phyloP scores from a whole-genome alignment of 2,329 filamentous ascomycete species.

The Claviceps humidiphila region DNA sequence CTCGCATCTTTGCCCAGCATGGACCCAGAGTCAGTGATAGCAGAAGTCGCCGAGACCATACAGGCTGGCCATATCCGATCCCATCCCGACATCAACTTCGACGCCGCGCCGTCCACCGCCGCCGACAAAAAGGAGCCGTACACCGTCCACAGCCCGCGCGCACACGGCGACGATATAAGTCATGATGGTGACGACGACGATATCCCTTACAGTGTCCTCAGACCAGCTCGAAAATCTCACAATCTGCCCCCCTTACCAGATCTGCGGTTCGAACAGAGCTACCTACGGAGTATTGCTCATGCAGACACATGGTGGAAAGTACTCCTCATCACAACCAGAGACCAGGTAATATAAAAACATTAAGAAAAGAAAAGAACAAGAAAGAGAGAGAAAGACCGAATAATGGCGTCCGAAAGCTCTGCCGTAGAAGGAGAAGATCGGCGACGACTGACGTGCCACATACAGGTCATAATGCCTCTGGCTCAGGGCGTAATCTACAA shows the following conservation, averaged over 20 bases:
- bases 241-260: conserved; percentile 61
- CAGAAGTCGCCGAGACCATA: conserved; percentile 63
- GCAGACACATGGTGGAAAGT: conserved; percentile 72
- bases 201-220: conserved; percentile 53
- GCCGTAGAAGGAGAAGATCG: too few relatives aligned
- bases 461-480: conserved; percentile 69
- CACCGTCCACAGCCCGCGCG: conserved; percentile 12
- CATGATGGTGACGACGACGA: conserved; percentile 52
- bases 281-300: conserved; percentile 73
- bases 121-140: conserved; percentile 40
- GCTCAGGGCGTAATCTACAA: conserved; percentile 85
- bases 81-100: conserved; percentile 56
- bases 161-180: conserved; percentile 14
- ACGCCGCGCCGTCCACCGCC: conserved; percentile 68
- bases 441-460: neutral
- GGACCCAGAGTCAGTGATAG: conserved; percentile 42
- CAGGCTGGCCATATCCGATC: conserved; percentile 69
- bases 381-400: neutral
- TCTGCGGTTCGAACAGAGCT: conserved; percentile 94
- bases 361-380: neutral
- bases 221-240: conserved; percentile 32
- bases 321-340: conserved; percentile 69
- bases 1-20: conserved; percentile 23
- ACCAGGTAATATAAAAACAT: conserved; percentile 51
- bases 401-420: neutral